These are phyloP conservation scores for Paramecium sexaurelia DNA, from an alignment of 73 alveolate species.

Conservation along the genomic window DNA sequence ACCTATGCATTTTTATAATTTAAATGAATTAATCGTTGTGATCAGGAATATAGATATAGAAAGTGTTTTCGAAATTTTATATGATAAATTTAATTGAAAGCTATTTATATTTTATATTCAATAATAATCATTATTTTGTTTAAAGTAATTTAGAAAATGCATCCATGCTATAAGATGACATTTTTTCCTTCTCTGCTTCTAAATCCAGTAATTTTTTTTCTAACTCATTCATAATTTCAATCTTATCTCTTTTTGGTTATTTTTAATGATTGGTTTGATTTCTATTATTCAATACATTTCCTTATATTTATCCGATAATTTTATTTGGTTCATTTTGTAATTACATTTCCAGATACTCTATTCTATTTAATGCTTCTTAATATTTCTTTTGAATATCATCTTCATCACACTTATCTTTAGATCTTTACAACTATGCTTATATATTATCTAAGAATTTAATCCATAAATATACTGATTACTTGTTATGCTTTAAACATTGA, in stretches of 20 bases:
- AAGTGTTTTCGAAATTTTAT: too few relatives aligned
- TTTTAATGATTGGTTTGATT: neutral
- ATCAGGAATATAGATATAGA: too few relatives aligned
- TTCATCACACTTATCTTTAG: neutral
- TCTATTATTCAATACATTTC: neutral
- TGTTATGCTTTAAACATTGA: neutral
- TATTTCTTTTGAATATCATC: neutral
- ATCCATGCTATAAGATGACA: neutral
- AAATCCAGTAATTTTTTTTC: neutral
- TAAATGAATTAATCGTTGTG: neutral
- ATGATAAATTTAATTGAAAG: too few relatives aligned
- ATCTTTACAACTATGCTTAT: neutral
- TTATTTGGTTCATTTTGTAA: neutral
- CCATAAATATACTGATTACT: neutral
- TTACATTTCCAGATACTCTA: neutral
- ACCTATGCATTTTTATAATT: too few relatives aligned
- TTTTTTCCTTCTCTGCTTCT: neutral
- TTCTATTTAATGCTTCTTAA: neutral
- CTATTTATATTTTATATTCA: neutral
- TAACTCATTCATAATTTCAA: neutral
- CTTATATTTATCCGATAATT: neutral
- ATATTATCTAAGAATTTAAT: slow-evolving; percentile 9
- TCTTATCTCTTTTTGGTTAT: neutral
- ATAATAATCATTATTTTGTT: neutral
- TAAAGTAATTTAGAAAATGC: slow-evolving; percentile 10